These are phyloP conservation scores for Sequoiadendron giganteum DNA, from an alignment of 75 land plant genomes.

Conservation along the genomic window DNA sequence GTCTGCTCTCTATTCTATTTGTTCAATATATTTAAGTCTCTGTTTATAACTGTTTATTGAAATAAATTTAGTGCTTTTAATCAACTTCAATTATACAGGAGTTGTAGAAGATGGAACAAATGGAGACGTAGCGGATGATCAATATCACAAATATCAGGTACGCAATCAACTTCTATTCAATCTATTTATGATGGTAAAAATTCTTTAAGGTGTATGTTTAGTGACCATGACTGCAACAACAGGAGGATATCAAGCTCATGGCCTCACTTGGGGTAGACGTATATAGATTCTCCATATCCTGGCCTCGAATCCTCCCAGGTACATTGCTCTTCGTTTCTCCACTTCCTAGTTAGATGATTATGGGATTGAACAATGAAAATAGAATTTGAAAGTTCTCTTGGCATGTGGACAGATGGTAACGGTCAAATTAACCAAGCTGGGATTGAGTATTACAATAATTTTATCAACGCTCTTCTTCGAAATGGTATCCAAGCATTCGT, in stretches of 20 bases:
- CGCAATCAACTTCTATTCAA: not conserved
- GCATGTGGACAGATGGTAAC: constrained; percentile 25
- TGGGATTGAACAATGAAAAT: not conserved
- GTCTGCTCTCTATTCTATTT: constrained; percentile 7
- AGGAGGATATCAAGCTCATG: constrained; percentile 58
- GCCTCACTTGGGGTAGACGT: constrained; percentile 49
- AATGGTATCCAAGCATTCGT: constrained; percentile 48
- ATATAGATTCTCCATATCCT: constrained; percentile 60
- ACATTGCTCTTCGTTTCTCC: not conserved
- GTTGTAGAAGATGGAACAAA: constrained; percentile 38
- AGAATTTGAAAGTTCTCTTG: not conserved
- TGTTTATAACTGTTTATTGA: too few relatives aligned
- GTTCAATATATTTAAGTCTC: not conserved
- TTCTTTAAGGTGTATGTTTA: too few relatives aligned
- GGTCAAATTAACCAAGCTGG: constrained; percentile 51
- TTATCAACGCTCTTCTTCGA: constrained; percentile 36
- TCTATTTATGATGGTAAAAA: not conserved
- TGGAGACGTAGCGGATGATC: constrained; percentile 47
- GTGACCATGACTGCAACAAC: not conserved
- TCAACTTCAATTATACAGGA: constrained; percentile 17
- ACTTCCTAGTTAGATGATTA: not conserved
- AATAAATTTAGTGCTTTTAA: too few relatives aligned
- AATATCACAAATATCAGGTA: constrained; percentile 46
- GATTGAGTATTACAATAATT: constrained; percentile 39
- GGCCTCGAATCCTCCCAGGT: constrained; percentile 64